A percentile compares a stretch with the other conserved stretches of the same genome.
Conservation (phyloP, 1,139 yeast genomes). For the Tardiomyces blankii region DNA sequence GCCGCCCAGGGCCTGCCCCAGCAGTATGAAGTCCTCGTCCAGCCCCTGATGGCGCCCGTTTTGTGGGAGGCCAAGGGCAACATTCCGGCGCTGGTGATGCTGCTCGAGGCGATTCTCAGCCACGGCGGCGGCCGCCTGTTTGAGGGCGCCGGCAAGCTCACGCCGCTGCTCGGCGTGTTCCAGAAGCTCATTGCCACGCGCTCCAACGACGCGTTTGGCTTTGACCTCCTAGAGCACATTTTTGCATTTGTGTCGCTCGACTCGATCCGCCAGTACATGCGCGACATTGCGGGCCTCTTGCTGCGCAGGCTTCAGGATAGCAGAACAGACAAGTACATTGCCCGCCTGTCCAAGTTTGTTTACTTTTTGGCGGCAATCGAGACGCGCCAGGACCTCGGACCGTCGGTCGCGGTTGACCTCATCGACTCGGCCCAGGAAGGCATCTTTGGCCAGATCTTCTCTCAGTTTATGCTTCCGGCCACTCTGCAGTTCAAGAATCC, state of each 20-base stretch:
- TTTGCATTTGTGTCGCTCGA: slow-evolving; percentile 45
- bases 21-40: slow-evolving; percentile 52
- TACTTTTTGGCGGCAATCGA: slow-evolving; percentile 49
- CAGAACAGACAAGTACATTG: slow-evolving; percentile 72
- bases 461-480: slow-evolving; percentile 56
- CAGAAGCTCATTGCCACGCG: slow-evolving; percentile 85
- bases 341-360: slow-evolving; percentile 45
- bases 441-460: slow-evolving; percentile 54
- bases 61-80: slow-evolving; percentile 93
- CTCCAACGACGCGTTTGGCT: slow-evolving; percentile 68
- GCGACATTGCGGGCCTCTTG: slow-evolving; percentile 64
- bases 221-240: slow-evolving; percentile 69
- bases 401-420: slow-evolving; percentile 43
- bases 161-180: slow-evolving; percentile 90
- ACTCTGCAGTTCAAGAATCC: slow-evolving; percentile 55
- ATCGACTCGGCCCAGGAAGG: slow-evolving; percentile 52
- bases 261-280: slow-evolving; percentile 43
- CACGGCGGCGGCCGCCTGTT: slow-evolving; percentile 43
- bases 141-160: slow-evolving; percentile 31
- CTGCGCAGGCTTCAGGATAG: slow-evolving; percentile 72
- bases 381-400: slow-evolving; percentile 26
- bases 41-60: slow-evolving; percentile 76
- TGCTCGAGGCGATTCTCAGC: slow-evolving; percentile 59
- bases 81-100: slow-evolving; percentile 81
- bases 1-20: slow-evolving; percentile 39